Evolutionary conservation across 306 rosid species (phyloP).

Genomic region (Corylus americana): DNA sequence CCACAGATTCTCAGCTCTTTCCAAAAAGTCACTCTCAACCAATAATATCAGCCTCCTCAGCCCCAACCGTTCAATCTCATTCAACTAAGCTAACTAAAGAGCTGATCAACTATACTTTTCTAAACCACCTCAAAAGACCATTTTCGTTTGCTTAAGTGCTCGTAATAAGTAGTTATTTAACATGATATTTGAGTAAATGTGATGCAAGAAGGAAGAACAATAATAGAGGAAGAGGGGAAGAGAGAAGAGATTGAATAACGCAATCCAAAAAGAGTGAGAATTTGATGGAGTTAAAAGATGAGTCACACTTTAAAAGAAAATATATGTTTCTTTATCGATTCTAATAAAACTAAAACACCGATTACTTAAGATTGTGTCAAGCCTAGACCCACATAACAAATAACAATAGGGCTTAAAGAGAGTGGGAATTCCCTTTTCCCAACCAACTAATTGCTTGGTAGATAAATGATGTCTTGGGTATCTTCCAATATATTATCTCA

Average conservation of each 20-base stretch:
- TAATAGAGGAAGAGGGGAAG: no score
- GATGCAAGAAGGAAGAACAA: no score
- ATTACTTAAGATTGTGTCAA: background rate
- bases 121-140: no score
- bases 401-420: background rate
- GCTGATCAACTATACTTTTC: background rate
- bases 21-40: slow-evolving; percentile 29
- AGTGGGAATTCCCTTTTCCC: background rate
- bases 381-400: background rate
- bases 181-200: no score
- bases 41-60: slow-evolving; percentile 21
- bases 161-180: no score
- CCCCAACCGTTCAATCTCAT: background rate
- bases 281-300: no score
- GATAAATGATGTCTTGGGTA: slow-evolving; percentile 24
- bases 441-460: slow-evolving; percentile 34
- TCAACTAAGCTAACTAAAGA: background rate
- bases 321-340: no score
- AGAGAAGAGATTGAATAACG: no score
- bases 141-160: no score
- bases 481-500: slow-evolving; percentile 33
- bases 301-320: background rate
- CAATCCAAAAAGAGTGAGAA: no score
- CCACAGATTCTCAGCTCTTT: slow-evolving; percentile 30
- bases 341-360: no score